A percentile compares a stretch with the other conserved stretches of the same genome.
phyloP scores from a whole-genome alignment of 805 yeast species.

The Lipomyces spencermartinsiae region DNA sequence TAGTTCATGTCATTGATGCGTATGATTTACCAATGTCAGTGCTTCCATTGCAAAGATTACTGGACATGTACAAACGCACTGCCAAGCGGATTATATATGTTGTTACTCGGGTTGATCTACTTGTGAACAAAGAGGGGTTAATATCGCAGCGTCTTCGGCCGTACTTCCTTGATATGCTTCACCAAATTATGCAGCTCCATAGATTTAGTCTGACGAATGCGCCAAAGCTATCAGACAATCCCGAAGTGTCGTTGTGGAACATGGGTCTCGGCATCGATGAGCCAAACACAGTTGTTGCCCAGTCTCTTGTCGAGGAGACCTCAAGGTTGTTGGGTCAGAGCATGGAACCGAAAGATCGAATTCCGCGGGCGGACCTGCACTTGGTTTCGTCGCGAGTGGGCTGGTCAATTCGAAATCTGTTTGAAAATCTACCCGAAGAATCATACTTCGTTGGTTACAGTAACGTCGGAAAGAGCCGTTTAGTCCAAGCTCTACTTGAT shows the following conservation, averaged over 20 bases:
- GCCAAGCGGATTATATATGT: slow-evolving; percentile 10
- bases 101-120: slow-evolving; percentile 26
- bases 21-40: slow-evolving; percentile 72
- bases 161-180: slow-evolving; percentile 11
- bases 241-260: slow-evolving; percentile 17
- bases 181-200: slow-evolving; percentile 8
- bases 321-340: not conserved
- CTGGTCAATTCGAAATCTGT: slow-evolving; percentile 58
- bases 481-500: slow-evolving; percentile 71
- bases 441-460: slow-evolving; percentile 76
- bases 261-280: slow-evolving; percentile 4
- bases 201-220: not conserved
- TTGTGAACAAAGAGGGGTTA: slow-evolving; percentile 6
- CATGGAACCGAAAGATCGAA: not conserved
- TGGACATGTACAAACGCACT: not conserved
- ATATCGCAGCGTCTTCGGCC: slow-evolving; percentile 21
- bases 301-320: not conserved
- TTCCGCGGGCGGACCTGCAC: slow-evolving; percentile 49
- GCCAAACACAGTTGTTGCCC: not conserved
- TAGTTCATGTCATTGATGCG: slow-evolving; percentile 69
- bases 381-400: slow-evolving; percentile 58
- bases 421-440: slow-evolving; percentile 47
- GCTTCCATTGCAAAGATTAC: slow-evolving; percentile 20
- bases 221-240: not conserved
- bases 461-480: slow-evolving; percentile 84